Evolutionary conservation across 495 filamentous ascomycete species (phyloP), one percentile per base, ranked within the genome.

Genomic region (Bacidia gigantensis): DNA sequence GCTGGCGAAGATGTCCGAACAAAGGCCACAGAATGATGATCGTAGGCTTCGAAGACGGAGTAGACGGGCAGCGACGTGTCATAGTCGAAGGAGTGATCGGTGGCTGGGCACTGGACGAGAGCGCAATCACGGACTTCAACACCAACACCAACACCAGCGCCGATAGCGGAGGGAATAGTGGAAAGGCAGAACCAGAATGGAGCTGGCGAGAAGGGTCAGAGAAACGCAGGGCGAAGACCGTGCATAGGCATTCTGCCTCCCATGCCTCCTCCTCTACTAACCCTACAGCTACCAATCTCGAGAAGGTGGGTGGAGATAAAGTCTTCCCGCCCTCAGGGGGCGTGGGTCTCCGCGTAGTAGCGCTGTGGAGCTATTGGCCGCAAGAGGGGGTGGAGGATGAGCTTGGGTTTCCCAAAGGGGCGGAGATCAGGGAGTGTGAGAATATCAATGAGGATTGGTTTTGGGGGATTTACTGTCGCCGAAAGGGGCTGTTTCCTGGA

Each of bases 401-500:
- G 70, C 62, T 95, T 49, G 68, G 77, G 58, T 95, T 95, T 59
- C 89, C 89, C 2, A 82, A 78, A 51, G 81, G 83, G 3, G 87
- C 88, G 0, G 85, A 90, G 65, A 75, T 95, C 11, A 71, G 72
- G 2, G 89, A 95, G 70, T 79, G 79, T 29, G 79, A 86, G 65
- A 81, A 86, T 64, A 77, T 89, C 42, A 94, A 92, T 65, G 86
- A 79, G 38, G 87, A 93, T 64, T 95, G 87, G 87, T 85, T 72
- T 51, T 80, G 79, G 69, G 89, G 89, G 0, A 77, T 72, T 29
- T 95, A 93, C 72, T 82, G 83, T 62, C 86, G 85, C 17, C 67
- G 63, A 26, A 77, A 73, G 52, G 87, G 87, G 0, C 54, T 94
- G 56, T 89, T 94, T 64, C 87, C 87, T 2, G 78, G 80, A 20